Conservation (phyloP, 192 early-diverging fungal genomes). For the Rhizoclosmatium sp. region DNA sequence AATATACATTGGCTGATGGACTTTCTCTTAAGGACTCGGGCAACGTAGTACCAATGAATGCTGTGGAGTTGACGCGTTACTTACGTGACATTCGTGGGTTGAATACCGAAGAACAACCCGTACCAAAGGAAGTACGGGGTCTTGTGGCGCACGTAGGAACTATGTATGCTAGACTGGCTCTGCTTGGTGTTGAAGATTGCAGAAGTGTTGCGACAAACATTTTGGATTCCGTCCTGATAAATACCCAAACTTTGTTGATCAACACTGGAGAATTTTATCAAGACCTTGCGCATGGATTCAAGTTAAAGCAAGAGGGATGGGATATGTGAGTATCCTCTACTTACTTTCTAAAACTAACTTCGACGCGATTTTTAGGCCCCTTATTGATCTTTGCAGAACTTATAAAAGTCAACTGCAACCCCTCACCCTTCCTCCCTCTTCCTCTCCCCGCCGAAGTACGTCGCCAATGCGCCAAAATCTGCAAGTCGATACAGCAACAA, state of each 20-base stretch:
- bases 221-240: background rate
- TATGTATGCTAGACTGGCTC: background rate
- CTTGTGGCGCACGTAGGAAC: background rate
- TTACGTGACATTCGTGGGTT: conserved; percentile 2
- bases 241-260: background rate
- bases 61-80: background rate
- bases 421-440: background rate
- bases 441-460: background rate
- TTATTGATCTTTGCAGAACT: background rate
- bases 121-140: background rate
- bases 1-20: background rate
- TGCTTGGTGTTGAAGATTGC: background rate
- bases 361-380: background rate
- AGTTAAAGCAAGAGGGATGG: background rate
- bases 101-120: background rate
- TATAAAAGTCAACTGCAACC: background rate
- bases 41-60: background rate
- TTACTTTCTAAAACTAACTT: background rate
- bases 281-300: background rate
- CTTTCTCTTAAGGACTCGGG: background rate
- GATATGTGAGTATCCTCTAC: background rate
- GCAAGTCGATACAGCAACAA: too few species aligned
- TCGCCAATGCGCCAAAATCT: too few species aligned
- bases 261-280: background rate
- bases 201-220: background rate